Conservation (phyloP, 257 asterid species). For the Misopates orontium region DNA sequence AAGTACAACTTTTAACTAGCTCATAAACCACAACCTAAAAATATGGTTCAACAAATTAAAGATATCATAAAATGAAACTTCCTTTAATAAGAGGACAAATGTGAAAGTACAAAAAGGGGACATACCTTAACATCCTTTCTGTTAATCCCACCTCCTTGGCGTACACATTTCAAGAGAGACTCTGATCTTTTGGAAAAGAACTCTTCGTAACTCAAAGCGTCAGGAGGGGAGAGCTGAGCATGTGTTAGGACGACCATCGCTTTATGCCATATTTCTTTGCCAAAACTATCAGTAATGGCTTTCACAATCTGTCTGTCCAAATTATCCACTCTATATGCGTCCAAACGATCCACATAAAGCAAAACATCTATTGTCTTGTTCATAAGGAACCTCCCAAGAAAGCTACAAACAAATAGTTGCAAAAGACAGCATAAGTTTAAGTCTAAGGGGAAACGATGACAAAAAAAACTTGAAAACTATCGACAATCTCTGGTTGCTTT, state of each 20-base stretch:
- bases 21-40: no score
- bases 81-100: background rate
- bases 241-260: constrained; percentile 64
- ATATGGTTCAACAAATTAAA: background rate
- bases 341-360: constrained; percentile 97
- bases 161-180: constrained; percentile 51
- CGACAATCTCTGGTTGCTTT: no score
- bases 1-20: no score
- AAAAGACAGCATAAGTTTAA: background rate
- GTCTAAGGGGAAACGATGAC: background rate
- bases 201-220: constrained; percentile 55
- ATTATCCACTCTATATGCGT: constrained; percentile 90
- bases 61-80: background rate
- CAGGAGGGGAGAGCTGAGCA: constrained; percentile 68
- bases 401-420: constrained; percentile 27
- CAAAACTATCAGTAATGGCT: constrained; percentile 59
- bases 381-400: constrained; percentile 72
- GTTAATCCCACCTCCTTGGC: constrained; percentile 46
- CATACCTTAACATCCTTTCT: constrained; percentile 54
- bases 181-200: constrained; percentile 56
- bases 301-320: constrained; percentile 80
- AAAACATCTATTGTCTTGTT: constrained; percentile 90
- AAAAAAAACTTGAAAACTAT: no score
- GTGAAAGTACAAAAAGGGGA: constrained; percentile 9
- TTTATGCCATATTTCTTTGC: constrained; percentile 82